Conservation (phyloP, 148 eudicot genomes). For the Pharnaceum exiguum region DNA sequence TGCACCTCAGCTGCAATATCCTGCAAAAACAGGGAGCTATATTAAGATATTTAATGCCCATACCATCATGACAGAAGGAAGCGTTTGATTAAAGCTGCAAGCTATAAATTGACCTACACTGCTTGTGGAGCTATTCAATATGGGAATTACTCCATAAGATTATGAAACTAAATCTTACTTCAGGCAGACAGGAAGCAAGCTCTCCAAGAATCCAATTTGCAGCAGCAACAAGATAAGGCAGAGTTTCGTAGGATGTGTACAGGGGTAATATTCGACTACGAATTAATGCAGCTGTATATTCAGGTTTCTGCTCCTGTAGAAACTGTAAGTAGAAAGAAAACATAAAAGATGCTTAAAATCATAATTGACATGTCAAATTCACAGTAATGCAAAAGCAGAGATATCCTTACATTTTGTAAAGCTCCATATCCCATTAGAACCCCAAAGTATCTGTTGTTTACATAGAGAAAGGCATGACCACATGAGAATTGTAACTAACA, state of each 20-base stretch:
- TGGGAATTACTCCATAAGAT: too few species aligned
- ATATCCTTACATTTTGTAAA: constrained; percentile 61
- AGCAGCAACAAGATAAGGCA: constrained; percentile 61
- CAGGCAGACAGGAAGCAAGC: constrained; percentile 64
- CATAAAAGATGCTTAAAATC: not conserved
- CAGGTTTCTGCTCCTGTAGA: constrained; percentile 55
- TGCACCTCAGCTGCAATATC: constrained; percentile 60
- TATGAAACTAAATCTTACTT: constrained; percentile 56
- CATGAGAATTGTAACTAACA: not conserved
- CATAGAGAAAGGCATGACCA: constrained; percentile 14
- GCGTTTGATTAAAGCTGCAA: too few species aligned
- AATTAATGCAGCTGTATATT: constrained; percentile 40
- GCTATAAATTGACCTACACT: too few species aligned
- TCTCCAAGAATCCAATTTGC: constrained; percentile 89
- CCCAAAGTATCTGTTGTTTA: constrained; percentile 56
- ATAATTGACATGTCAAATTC: not conserved
- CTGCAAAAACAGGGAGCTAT: too few species aligned
- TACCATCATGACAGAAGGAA: too few species aligned
- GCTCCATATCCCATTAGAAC: constrained; percentile 79
- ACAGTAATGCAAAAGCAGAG: constrained; percentile 9
- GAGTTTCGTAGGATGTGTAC: constrained; percentile 34
- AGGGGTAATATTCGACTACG: constrained; percentile 54
- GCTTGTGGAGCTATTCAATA: too few species aligned
- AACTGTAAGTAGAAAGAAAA: constrained; percentile 36
- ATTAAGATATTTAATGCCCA: too few species aligned